These are phyloP conservation scores for Setaria viridis DNA, from an alignment of 202 grass and related monocot species.

Conservation along the genomic window DNA sequence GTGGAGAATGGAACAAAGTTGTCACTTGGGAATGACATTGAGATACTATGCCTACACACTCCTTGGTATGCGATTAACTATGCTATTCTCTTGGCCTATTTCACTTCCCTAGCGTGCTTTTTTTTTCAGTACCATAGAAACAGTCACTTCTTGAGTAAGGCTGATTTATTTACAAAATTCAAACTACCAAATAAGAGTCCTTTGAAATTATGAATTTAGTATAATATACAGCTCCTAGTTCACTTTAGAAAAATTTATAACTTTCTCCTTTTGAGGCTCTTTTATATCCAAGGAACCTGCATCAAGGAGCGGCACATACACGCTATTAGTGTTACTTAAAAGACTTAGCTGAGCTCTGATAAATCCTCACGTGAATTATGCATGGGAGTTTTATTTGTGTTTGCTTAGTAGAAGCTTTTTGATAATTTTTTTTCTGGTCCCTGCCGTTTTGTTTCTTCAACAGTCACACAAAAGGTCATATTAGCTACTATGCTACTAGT, in stretches of 20 bases:
- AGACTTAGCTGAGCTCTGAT: background rate
- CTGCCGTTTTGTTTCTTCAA: constrained; percentile 41
- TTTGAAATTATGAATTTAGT: background rate
- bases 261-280: background rate
- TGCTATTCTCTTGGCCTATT: constrained; percentile 14
- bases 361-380: constrained; percentile 3
- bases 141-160: background rate
- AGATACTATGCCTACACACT: constrained; percentile 84
- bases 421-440: constrained; percentile 15
- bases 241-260: background rate
- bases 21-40: constrained; percentile 71
- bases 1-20: constrained; percentile 88
- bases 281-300: background rate
- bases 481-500: constrained; percentile 85
- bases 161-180: background rate
- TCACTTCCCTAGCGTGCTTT: background rate
- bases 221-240: background rate
- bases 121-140: constrained; percentile 10
- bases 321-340: background rate
- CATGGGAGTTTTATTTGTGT: background rate
- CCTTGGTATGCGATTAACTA: constrained; percentile 66
- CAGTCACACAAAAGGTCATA: constrained; percentile 95
- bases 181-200: background rate
- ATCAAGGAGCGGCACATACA: background rate
- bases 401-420: background rate